Percentiles rank a stretch among this genome's conserved stretches.
phyloP scores from a whole-genome alignment of 306 rosid species.

The Quercus alba region DNA sequence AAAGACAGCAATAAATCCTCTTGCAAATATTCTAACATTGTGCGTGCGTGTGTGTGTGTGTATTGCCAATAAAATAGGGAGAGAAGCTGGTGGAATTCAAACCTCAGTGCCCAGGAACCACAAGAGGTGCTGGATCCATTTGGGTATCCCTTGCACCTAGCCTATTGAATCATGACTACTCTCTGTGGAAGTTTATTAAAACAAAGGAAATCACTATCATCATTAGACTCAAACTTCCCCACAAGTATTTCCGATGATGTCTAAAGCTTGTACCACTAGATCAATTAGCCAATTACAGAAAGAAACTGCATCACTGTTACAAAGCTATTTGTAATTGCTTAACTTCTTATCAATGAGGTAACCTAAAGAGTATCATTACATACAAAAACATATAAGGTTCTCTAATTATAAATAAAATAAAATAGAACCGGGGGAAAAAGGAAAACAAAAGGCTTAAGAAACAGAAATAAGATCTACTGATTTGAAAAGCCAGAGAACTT shows the following conservation, averaged over 20 bases:
- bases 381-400: slow-evolving; percentile 1
- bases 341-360: not conserved
- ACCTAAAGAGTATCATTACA: not conserved
- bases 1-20: not conserved
- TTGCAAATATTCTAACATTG: no score
- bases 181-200: not conserved
- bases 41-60: no score
- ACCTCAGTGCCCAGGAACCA: no score
- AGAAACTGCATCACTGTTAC: not conserved
- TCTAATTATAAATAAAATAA: not conserved
- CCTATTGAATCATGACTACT: not conserved
- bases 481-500: slow-evolving; percentile 37
- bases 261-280: not conserved
- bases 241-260: no score
- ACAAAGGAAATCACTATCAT: not conserved
- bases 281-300: not conserved
- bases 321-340: not conserved
- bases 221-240: no score
- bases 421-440: not conserved
- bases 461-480: slow-evolving; percentile 23
- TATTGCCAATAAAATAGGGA: no score
- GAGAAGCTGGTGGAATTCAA: no score
- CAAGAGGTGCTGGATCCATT: no score
- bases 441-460: not conserved
- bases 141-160: not conserved